Conservation (phyloP, 2,329 filamentous ascomycete species). For the Colletotrichum endophyticum region DNA sequence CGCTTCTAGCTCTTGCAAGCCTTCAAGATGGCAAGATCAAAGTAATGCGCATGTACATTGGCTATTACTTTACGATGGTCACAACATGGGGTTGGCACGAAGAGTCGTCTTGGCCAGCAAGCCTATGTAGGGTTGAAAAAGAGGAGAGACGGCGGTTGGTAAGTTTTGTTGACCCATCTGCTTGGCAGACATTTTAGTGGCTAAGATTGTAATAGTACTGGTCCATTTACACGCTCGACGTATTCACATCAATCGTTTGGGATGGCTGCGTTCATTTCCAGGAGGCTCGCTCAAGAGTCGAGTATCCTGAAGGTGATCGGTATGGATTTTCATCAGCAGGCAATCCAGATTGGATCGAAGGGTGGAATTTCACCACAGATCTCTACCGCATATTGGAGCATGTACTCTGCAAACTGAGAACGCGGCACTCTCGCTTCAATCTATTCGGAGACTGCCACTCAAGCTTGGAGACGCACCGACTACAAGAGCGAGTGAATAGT, state of each 20-base stretch:
- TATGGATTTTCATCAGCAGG: background rate
- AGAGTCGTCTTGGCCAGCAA: background rate
- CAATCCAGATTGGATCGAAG: background rate
- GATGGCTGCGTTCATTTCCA: background rate
- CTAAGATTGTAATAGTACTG: background rate
- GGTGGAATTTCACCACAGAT: background rate
- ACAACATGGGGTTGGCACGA: background rate
- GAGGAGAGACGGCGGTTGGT: background rate
- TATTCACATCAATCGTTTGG: background rate
- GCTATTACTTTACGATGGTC: background rate
- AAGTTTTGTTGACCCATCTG: background rate
- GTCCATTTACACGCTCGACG: background rate
- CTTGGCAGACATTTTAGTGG: rapidly evolving
- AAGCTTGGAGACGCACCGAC: background rate
- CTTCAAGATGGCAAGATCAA: background rate
- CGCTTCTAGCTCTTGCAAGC: background rate
- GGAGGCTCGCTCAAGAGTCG: background rate
- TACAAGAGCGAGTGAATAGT: background rate
- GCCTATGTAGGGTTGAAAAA: background rate
- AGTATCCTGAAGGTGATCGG: background rate
- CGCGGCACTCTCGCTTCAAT: background rate
- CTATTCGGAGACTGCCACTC: background rate
- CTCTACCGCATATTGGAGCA: background rate
- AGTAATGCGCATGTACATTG: background rate
- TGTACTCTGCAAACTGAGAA: background rate